phyloP scores from a whole-genome alignment of 1,284 basidiomycete species.

The Ustilago sp. region DNA sequence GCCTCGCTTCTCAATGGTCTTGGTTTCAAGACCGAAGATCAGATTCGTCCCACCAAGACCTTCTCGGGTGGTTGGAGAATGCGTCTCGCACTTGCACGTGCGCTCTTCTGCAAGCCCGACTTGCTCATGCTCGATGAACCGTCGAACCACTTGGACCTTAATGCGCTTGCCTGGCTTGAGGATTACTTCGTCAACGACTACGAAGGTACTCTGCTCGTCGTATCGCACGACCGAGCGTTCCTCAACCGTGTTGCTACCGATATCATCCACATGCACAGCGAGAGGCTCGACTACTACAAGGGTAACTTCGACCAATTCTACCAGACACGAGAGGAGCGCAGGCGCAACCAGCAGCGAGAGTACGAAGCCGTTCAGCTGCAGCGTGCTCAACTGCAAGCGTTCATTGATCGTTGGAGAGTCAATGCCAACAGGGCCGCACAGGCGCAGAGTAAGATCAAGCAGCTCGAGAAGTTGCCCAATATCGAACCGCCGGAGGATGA shows the following conservation, averaged over 20 bases:
- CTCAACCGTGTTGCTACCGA: constrained; percentile 97
- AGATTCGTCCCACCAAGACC: constrained; percentile 74
- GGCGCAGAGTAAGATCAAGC: constrained; percentile 97
- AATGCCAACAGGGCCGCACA: constrained; percentile 73
- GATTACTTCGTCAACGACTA: constrained; percentile 85
- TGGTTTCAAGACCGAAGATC: constrained; percentile 90
- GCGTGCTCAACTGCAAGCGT: constrained; percentile 93
- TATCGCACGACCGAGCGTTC: constrained; percentile 98
- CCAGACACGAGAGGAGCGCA: constrained; percentile 95
- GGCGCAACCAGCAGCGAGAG: constrained; percentile 84
- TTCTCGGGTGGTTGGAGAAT: constrained; percentile 99
- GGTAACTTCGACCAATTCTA: constrained; percentile 99
- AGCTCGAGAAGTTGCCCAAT: constrained; percentile 95
- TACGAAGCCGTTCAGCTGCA: constrained; percentile 91
- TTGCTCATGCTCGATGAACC: constrained; percentile 73
- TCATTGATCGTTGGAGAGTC: constrained; percentile 75
- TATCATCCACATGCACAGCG: constrained; percentile 96
- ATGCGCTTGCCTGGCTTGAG: constrained; percentile 71
- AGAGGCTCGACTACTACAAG: constrained; percentile 94
- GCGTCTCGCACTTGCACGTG: constrained; percentile 97
- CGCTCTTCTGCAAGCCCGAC: constrained; percentile 86
- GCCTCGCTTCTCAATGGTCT: constrained; percentile 89
- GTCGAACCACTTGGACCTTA: constrained; percentile 87
- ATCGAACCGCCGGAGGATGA: constrained; percentile 87
- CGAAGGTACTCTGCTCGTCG: constrained; percentile 92